Evolutionary conservation across 352 stramenopile species (phyloP), one percentile per base, ranked within the genome.

Genomic region (Elongisporangium anandrum): DNA sequence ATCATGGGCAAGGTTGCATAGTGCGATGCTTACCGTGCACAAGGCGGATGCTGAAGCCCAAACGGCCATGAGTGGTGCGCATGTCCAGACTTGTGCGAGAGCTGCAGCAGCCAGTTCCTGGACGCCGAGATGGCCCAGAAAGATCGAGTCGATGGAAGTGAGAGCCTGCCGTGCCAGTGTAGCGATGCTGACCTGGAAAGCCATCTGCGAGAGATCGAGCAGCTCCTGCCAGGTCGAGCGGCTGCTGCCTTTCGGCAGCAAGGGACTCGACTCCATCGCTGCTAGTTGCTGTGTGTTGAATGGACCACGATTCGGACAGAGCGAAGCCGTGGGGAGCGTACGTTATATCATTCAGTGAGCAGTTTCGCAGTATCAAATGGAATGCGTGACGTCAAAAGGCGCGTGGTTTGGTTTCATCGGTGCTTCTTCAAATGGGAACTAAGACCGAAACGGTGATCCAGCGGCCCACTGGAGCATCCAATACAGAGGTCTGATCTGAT

Each of bases 121-220:
- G 16, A 87, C 68, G 13, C 87, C 87, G n/a, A 94, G 60, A 58
- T 94, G 83, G 3, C 87, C 87, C 9, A 94, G 63, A 60, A 93
- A 94, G 16, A 88, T 67, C 16, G 79, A 75, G 68, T 94, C 81
- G 52, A 92, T 90, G 17, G 85, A 77, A 6, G 75, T 77, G 50
- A 91, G 74, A 22, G 72, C 69, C 60, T 85, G 75, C n/a, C 79
- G 69, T 2, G 79, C 79, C 47, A 92, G 57, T 12, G 77, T 88
- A 24, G 74, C 70, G 51, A 90, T 65, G 54, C 77, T 87, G 61
- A 90, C 78, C 66, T 90, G 79, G 15, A 68, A 64, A 16, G 78
- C 79, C 79, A 90, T 90, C 47, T 22, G 56, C 57, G 81, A 87
- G 20, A 90, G 71, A 19, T 73, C 70, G 2, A 77, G 19, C 50